Evolutionary conservation across 768 basidiomycete species (phyloP).

Genomic region (Boletales sp.): DNA sequence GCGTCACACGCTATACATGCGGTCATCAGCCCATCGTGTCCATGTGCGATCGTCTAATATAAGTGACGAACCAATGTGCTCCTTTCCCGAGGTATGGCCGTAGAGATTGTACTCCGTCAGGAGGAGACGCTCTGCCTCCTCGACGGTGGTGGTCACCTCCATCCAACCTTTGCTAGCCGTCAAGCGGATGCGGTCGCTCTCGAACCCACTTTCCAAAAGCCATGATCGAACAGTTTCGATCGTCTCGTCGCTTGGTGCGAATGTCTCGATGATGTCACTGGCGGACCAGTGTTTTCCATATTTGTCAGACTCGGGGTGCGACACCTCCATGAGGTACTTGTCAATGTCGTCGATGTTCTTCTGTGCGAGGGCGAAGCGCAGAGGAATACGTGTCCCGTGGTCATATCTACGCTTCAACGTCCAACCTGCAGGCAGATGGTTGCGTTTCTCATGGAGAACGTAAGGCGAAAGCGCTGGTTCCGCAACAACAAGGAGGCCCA

Average conservation of each 20-base stretch:
- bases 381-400: constrained; percentile 22
- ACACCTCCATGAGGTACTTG: constrained; percentile 18
- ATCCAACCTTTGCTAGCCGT: constrained; percentile 22
- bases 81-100: constrained; percentile 21
- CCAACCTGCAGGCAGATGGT: constrained; percentile 35
- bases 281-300: constrained; percentile 33
- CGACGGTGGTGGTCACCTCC: constrained; percentile 22
- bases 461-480: constrained; percentile 19
- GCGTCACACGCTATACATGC: constrained; percentile 18
- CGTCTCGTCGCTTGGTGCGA: constrained; percentile 25
- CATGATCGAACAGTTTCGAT: constrained; percentile 23
- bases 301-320: constrained; percentile 29
- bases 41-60: no score
- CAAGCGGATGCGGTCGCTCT: constrained; percentile 15
- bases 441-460: constrained; percentile 39
- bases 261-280: constrained; percentile 20
- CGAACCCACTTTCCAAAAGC: constrained; percentile 25
- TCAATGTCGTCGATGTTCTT: constrained; percentile 19
- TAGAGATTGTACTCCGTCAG: constrained; percentile 31
- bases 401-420: constrained; percentile 34
- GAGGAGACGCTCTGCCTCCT: constrained; percentile 31
- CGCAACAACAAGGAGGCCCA: constrained; percentile 18
- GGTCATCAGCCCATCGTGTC: background rate
- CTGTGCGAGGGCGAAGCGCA: constrained; percentile 33
- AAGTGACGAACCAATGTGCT: constrained; percentile 19